phyloP scores from a whole-genome alignment of 116 monocot species.

The Phalaenopsis hybrid region DNA sequence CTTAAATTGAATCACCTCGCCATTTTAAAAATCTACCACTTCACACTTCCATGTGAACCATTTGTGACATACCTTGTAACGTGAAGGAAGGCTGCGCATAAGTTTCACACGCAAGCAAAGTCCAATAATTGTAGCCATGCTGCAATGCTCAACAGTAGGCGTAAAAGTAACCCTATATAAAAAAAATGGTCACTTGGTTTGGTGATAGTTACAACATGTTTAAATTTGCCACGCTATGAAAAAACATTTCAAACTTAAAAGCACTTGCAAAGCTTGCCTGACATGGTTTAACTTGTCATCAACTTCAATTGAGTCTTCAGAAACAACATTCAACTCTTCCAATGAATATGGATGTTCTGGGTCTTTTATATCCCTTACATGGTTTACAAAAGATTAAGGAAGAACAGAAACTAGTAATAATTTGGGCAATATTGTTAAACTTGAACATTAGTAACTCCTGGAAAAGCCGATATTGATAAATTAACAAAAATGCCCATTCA shows the following conservation, averaged over 20 bases:
- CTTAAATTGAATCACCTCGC: not conserved
- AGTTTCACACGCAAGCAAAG: conserved; percentile 95
- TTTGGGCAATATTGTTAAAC: not conserved
- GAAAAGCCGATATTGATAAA: not conserved
- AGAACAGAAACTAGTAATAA: conserved; percentile 5
- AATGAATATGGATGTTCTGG: conserved; percentile 94
- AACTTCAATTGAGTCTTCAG: conserved; percentile 76
- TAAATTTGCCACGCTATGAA: not conserved
- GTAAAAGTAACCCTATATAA: conserved; percentile 81
- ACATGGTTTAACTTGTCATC: conserved; percentile 46
- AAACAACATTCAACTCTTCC: conserved; percentile 90
- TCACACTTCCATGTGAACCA: not conserved
- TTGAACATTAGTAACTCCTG: not conserved
- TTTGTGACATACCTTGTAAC: conserved; percentile 64
- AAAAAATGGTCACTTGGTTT: not conserved
- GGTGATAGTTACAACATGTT: not conserved
- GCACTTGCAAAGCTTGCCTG: conserved; percentile 30
- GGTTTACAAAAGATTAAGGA: conserved; percentile 71
- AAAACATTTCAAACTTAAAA: not conserved
- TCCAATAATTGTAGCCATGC: conserved; percentile 97
- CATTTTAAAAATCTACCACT: conserved; percentile 2
- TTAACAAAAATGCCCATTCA: not conserved
- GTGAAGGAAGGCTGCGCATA: conserved; percentile 88
- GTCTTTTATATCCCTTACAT: conserved; percentile 98
- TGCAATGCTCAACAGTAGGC: conserved; percentile 98